Evolutionary conservation across 2,329 filamentous ascomycete species (phyloP), one percentile per base, ranked within the genome.

Genomic region (Phialophora verrucosa): DNA sequence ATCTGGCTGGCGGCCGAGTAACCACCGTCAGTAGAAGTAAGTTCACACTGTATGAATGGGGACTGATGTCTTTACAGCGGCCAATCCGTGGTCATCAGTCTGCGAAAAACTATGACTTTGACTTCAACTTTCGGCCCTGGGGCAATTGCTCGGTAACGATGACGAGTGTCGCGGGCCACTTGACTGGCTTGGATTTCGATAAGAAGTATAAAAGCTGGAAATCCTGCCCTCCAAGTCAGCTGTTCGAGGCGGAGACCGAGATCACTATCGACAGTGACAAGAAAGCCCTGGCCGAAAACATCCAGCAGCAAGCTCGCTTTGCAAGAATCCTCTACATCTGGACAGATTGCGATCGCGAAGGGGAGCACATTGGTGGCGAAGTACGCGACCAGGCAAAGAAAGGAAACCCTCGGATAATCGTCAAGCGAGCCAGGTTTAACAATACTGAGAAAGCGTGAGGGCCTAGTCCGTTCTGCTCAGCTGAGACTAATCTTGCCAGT

Each of bases 311-410:
- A 77, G 94, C 95, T 20, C 85, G 85, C 67, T 85, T 86, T 75
- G 85, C 88, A n/a, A 86, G 84, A 63, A 87, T 89, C 12, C 83
- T 99, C 35, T 94, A 96, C 78, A 97, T 99, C 73, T 99, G 95
- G 95, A 99, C 95, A 0, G 95, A 99, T 84, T 98, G 95, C 78
- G 95, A 99, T 83, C 88, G 93, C 63, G 95, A 99, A 83, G 95
- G 95, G 42, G 95, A 99, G 77, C 91, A 98, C 75, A 99, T 99
- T 72, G 95, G 95, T 6, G 85, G 90, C 47, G 94, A 99, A 77
- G 94, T 99, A 67, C 89, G 92, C 53, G 86, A 91, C 60, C 90
- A 94, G 65, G 95, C 95, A 4, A 82, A 84, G 55, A 88, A 88
- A 74, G 89, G 87, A 10, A 98, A 97, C 70, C 78, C 84, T 10